Evolutionary conservation across 139 green algal species (phyloP), one percentile per base, ranked within the genome.

Genomic region (Chlamydomonas sphaeroides): DNA sequence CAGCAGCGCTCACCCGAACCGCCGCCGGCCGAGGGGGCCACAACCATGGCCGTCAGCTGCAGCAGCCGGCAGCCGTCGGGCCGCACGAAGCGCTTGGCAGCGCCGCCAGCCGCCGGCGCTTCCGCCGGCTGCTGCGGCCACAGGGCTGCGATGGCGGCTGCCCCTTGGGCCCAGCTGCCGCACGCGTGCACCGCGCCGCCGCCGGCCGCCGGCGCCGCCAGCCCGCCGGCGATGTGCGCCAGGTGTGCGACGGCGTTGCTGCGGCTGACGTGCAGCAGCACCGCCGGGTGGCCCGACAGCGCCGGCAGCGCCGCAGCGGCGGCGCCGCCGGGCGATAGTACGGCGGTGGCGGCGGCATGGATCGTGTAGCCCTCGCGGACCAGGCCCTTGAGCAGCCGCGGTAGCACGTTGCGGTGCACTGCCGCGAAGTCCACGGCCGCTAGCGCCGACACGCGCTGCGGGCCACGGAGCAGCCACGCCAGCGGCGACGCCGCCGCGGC

Each of bases 161-260:
- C 75, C 3, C 62, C 59, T 21, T 72, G 62, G 23, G 21, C 32
- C 75, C 75, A 82, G 5, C 59, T 82, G 32, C 3, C 32, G n/a
- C 75, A 82, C 23, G 45, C 28, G 75, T 65, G 65, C 32, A 82
- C 21, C n/a, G 41, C 26, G 48, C 45, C 48, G 61, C 32, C 32
- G 74, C 59, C 74, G 8, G 41, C 21, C 5, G 30, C 25, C 65
- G 65, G 6, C 35, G 35, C 11, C 65, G 65, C 65, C 18, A 84
- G 63, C 35, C 35, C 35, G 4, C 48, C 45, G 14, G 77, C 65
- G 21, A 74, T 28, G 35, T 41, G 32, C 21, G 36, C 42, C 41
- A 85, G 68, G 79, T 85, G 79, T 42, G 49, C 35, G 33, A 79
- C 38, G 2, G 68, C 68, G 59, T 85, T 85, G 68, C 79, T 85